A percentile compares a stretch with the other conserved stretches of the same genome.
Evolutionary conservation across 352 stramenopile genomes (phyloP).

Genomic region (Globisporangium lucens): DNA sequence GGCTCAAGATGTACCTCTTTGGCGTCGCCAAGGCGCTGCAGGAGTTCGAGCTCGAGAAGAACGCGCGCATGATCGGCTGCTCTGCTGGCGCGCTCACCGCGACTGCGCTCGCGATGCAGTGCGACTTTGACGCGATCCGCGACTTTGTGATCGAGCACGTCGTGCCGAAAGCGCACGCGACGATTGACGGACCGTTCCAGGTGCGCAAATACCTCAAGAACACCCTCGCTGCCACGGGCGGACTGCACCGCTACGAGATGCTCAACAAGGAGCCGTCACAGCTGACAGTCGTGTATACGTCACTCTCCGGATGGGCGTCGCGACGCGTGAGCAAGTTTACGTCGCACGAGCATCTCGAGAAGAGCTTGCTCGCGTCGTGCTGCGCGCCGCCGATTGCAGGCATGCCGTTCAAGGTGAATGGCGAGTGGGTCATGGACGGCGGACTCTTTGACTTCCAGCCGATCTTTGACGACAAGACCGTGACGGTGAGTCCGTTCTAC

Average conservation of each 20-base stretch:
- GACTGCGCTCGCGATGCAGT: slow-evolving; percentile 63
- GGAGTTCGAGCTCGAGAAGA: slow-evolving; percentile 55
- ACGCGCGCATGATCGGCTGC: slow-evolving; percentile 71
- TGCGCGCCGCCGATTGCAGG: slow-evolving; percentile 77
- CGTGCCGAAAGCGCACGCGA: slow-evolving; percentile 51
- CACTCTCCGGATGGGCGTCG: slow-evolving; percentile 65
- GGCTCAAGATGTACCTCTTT: slow-evolving; percentile 89
- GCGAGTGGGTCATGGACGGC: slow-evolving; percentile 87
- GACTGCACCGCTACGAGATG: slow-evolving; percentile 42
- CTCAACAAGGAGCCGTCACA: slow-evolving; percentile 42
- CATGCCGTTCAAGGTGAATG: slow-evolving; percentile 78
- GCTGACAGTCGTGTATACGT: slow-evolving; percentile 71
- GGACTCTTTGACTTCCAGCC: slow-evolving; percentile 84
- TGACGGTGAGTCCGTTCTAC: slow-evolving; percentile 86
- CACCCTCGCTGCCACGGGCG: slow-evolving; percentile 37
- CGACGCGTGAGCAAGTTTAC: slow-evolving; percentile 65
- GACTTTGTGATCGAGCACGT: slow-evolving; percentile 58
- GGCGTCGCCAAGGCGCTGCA: slow-evolving; percentile 85
- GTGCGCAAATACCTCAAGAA: slow-evolving; percentile 63
- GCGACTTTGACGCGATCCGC: slow-evolving; percentile 72
- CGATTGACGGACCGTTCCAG: slow-evolving; percentile 50
- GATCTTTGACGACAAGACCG: slow-evolving; percentile 60
- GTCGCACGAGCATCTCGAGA: slow-evolving; percentile 55
- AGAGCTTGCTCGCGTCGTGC: slow-evolving; percentile 75
- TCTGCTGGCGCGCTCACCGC: slow-evolving; percentile 72